phyloP scores from a whole-genome alignment of 371 early-diverging fungal genomes.

The Mortierella sp. region DNA sequence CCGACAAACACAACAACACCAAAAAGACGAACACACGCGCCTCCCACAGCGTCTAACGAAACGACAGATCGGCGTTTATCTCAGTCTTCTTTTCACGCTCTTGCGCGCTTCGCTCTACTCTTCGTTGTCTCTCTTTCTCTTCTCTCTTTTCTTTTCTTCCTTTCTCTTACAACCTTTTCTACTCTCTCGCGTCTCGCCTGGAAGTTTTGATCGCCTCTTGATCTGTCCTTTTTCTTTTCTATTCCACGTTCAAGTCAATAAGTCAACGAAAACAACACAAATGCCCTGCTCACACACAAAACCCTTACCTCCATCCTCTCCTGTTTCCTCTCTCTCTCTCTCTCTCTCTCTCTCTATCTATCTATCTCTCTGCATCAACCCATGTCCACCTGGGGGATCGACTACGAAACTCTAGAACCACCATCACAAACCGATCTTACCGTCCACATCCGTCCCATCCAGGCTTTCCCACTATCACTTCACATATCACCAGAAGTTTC shows the following conservation, averaged over 20 bases:
- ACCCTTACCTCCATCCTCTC: slow-evolving; percentile 31
- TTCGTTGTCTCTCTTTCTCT: neutral
- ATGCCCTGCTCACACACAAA: slow-evolving; percentile 46
- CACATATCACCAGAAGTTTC: slow-evolving; percentile 17
- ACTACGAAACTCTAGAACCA: slow-evolving; percentile 7
- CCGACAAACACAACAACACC: neutral
- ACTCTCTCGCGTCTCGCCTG: slow-evolving; percentile 5
- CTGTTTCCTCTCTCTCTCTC: neutral
- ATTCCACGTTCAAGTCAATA: slow-evolving; percentile 3
- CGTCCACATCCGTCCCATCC: slow-evolving; percentile 25
- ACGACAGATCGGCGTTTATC: slow-evolving; percentile 4
- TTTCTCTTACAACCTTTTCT: neutral
- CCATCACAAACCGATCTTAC: slow-evolving; percentile 25
- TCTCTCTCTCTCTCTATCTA: slow-evolving; percentile 6
- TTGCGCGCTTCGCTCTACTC: neutral
- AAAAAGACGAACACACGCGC: neutral
- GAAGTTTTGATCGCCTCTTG: slow-evolving; percentile 1
- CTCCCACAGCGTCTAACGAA: neutral
- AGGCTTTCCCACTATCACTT: slow-evolving; percentile 19
- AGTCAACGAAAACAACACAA: slow-evolving; percentile 12
- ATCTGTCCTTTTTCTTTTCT: slow-evolving; percentile 5
- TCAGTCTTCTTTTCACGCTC: neutral
- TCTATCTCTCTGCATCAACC: neutral
- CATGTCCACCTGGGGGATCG: neutral
- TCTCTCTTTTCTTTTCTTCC: slow-evolving; percentile 5